phyloP scores from a whole-genome alignment of 176 grass and related monocot genomes.

The Triticum timopheevii region DNA sequence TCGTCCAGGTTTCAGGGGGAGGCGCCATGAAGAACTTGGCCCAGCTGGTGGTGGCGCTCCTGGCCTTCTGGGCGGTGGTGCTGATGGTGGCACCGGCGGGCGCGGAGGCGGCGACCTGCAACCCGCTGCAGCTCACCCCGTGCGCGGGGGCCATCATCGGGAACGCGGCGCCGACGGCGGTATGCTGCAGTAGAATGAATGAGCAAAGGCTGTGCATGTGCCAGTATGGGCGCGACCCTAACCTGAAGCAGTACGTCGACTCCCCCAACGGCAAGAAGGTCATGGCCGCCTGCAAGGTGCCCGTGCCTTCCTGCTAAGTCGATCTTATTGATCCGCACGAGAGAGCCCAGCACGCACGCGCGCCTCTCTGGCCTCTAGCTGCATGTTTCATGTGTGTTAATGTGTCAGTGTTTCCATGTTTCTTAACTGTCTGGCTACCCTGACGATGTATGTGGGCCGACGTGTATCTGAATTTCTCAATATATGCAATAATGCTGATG shows the following conservation, averaged over 20 bases:
- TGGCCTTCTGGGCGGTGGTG: neutral
- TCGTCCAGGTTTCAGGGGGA: neutral
- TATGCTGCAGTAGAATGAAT: slow-evolving; percentile 57
- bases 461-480: neutral
- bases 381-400: no score
- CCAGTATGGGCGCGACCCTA: slow-evolving; percentile 64
- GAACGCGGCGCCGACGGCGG: slow-evolving; percentile 11
- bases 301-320: slow-evolving; percentile 30
- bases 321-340: no score
- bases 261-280: slow-evolving; percentile 46
- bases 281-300: slow-evolving; percentile 26
- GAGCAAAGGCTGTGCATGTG: slow-evolving; percentile 69
- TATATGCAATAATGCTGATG: no score
- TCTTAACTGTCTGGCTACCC: no score
- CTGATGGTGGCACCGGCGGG: slow-evolving; percentile 27
- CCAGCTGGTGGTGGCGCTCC: no score
- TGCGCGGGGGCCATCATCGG: slow-evolving; percentile 58
- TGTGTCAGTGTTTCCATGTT: no score
- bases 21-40: slow-evolving; percentile 12
- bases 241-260: slow-evolving; percentile 47
- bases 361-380: no score
- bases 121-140: slow-evolving; percentile 46
- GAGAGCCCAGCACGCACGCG: no score
- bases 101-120: slow-evolving; percentile 41
- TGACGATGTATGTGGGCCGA: neutral